Conservation (phyloP, 2,329 filamentous ascomycete genomes). For the Sporothrix luriei region DNA sequence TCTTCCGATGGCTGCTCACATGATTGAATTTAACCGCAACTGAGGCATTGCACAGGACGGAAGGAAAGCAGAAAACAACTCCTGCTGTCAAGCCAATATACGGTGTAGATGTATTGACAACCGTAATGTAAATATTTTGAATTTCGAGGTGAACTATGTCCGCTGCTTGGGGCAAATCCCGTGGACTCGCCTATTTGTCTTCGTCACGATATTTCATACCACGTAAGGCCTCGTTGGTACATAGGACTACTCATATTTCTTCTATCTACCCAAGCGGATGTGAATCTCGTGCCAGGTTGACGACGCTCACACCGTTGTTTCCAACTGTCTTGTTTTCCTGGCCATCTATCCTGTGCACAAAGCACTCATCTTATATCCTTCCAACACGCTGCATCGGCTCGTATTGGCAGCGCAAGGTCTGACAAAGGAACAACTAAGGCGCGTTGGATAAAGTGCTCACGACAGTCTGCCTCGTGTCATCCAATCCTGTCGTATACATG, state of each 20-base stretch:
- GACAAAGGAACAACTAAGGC: background rate
- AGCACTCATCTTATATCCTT: background rate
- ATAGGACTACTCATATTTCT: background rate
- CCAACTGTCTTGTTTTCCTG: background rate
- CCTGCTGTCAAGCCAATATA: too few species aligned
- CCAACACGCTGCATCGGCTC: background rate
- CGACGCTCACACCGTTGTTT: background rate
- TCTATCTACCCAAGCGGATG: background rate
- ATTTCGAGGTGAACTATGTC: background rate
- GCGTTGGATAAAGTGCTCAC: background rate
- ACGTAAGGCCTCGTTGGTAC: background rate
- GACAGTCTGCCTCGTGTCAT: background rate
- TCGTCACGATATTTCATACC: background rate
- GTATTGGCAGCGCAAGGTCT: background rate
- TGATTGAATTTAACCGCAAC: too few species aligned
- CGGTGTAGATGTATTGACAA: slow-evolving; percentile 7
- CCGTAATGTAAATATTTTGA: background rate
- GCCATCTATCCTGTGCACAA: background rate
- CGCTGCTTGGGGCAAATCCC: slow-evolving; percentile 14
- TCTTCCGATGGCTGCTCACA: too few species aligned
- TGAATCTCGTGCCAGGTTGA: background rate
- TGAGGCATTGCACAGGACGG: too few species aligned
- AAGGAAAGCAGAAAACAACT: too few species aligned
- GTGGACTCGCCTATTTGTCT: background rate
- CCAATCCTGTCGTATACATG: background rate